Evolutionary conservation across 2,329 filamentous ascomycete genomes (phyloP), one percentile per base, ranked within the genome.

Genomic region (Hypocreales sp.): DNA sequence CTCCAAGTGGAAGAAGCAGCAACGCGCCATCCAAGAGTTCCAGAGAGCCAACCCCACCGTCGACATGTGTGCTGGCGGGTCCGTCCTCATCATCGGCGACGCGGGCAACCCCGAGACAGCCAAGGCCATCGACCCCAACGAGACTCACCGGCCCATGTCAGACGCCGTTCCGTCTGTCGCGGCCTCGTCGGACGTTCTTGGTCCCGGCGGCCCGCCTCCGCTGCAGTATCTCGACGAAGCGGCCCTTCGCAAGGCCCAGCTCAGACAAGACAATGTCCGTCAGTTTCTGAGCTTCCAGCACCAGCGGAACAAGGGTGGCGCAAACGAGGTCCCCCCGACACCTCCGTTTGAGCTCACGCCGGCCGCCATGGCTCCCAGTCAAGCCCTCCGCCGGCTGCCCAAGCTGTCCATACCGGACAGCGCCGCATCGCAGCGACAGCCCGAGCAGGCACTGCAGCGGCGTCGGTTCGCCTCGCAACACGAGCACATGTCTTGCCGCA

Each of bases 271-370:
- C 54, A 92, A 87, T 40, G 83, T 95, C 20, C 76, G 81, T 44
- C 82, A 92, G 38, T 95, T 93, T 53, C 67, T 95, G 28, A 71
- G 71, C 45, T 86, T 93, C 48, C 87, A 95, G 48, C 75, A 80
- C 47, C 87, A 94, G 48, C 76, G 79, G 20, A 37, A 48, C 46
- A 64, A 68, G 30, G 36, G 34, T 6, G 39, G 40, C 20, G 40
- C 39, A 23, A 58, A 58, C 34, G 67, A 76, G 28, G 66, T 79
- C n/a, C 70, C 72, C 7, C 69, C 69, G 7, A 76, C 76, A 7
- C 77, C 79, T 11, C 74, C 76, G 4, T 78, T 77, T 38, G 72
- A 80, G 55, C 58, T 74, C 40, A 64, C 65, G 33, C 64, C 68
- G 10, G 41, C 54, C 30, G 48, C 45, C 18, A 51, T 52, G 34